Base-by-base conservation (phyloP, 2,329 filamentous ascomycete species). In the Penicillium occitanis region DNA sequence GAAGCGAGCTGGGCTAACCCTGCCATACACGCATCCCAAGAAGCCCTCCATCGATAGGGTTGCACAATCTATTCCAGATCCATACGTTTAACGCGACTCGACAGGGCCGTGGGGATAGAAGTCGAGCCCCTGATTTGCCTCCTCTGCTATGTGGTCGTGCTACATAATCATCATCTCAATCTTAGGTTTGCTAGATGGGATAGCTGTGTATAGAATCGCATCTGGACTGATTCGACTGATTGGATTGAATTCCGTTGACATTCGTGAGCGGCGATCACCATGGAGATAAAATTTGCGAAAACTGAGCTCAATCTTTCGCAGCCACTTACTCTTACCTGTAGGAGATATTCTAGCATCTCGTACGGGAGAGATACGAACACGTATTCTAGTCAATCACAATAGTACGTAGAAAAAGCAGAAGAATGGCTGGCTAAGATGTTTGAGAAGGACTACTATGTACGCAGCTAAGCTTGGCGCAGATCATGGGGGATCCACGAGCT, bases 401-500 rank as follows among this genome's bases (percentile, higher is more conserved):
- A 53, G 3, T 33, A 33, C 7, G 17, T n/a, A 53, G 28, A 33
- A 53, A 6, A 55, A 33, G 30, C 13, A 19, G 51, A 14, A 35
- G 30, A 25, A 25, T 19, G 37, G 51, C 25, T 35, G 51, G 51
- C 28, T 35, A 17, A 22, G 25, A 53, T 10, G 25, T 25, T 25
- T 13, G 22, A 55, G n/a, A n/a, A 35, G 11, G 30, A 19, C 30
- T 33, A 30, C 28, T 28, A 28, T 5, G 28, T 28, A 7, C 1
- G 28, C 28, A 6, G 25, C 28, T 37, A 57, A 57, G 53, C 53
- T 57, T 57, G 53, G 53, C 53, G 53, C 33, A 57, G 53, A 57
- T 57, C 53, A 37, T 40, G 22, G 51, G 46, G 55, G 55, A 58
- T 58, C 55, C 55, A 58, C 55, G 33, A 25, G 55, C 55, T 58